Conservation (phyloP, 106 monocot genomes). For the Chionographis japonica region DNA sequence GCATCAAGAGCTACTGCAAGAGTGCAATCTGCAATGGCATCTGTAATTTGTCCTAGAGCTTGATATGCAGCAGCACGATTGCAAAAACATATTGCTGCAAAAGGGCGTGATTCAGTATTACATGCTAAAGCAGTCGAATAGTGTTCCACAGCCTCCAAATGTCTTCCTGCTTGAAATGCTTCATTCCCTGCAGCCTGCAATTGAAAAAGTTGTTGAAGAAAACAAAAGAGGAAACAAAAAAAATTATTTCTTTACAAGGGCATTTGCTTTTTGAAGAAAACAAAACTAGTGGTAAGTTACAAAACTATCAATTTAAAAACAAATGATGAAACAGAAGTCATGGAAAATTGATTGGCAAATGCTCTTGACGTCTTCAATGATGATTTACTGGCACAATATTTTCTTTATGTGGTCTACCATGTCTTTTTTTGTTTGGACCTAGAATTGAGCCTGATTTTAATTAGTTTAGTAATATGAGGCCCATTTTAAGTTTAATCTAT, state of each 20-base stretch:
- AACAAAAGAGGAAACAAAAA: no score
- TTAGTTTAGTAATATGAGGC: no score
- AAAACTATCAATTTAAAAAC: background rate
- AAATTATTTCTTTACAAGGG: background rate
- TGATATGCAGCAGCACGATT: conserved; percentile 98
- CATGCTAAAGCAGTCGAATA: conserved; percentile 74
- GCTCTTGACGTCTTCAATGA: no score
- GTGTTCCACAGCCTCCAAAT: conserved; percentile 72
- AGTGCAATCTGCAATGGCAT: conserved; percentile 91
- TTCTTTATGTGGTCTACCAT: no score
- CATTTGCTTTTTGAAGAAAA: background rate
- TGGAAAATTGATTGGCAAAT: no score
- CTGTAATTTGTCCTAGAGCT: conserved; percentile 77
- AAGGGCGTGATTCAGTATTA: conserved; percentile 77
- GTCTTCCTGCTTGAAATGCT: conserved; percentile 70
- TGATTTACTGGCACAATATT: no score
- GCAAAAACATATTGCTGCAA: conserved; percentile 86
- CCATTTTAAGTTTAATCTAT: no score
- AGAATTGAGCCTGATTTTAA: no score
- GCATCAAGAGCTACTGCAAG: conserved; percentile 89
- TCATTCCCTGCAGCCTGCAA: conserved; percentile 76
- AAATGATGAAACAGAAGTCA: no score
- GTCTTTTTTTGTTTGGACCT: no score
- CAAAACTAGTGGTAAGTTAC: background rate
- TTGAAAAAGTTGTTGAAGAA: background rate